Conservation (phyloP, 495 filamentous ascomycete genomes). For the Penicillium verhagenii region DNA sequence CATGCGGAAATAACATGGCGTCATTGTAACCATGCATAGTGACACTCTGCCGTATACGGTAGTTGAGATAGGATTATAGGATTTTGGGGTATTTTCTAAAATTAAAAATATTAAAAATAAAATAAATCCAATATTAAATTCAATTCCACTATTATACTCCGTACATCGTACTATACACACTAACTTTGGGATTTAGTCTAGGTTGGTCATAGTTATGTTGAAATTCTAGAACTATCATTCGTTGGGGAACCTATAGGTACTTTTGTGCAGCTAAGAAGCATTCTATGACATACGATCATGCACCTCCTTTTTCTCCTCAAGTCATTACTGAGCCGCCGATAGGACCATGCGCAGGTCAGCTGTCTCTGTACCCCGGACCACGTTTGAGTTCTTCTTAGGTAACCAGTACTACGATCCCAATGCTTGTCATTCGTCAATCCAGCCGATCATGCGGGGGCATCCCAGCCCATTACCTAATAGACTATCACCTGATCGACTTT, state of each 20-base stretch:
- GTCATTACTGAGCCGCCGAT: neutral
- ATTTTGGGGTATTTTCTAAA: neutral
- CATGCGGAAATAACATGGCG: conserved; percentile 19
- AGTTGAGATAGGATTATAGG: neutral
- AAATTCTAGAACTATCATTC: neutral
- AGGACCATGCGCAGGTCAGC: conserved; percentile 21
- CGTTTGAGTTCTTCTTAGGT: conserved; percentile 26
- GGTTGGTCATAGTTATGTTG: no score
- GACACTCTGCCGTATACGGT: neutral
- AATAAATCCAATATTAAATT: neutral
- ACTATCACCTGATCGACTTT: conserved; percentile 23
- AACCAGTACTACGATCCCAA: conserved; percentile 8
- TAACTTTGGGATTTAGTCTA: no score
- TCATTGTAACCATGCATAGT: conserved; percentile 7
- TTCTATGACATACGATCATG: conserved; percentile 5
- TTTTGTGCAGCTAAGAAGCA: neutral
- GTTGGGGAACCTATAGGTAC: neutral
- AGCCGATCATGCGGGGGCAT: conserved; percentile 26
- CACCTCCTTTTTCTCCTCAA: conserved; percentile 12
- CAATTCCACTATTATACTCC: neutral
- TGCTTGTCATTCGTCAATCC: conserved; percentile 8
- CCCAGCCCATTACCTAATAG: conserved; percentile 25
- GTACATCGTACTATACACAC: no score
- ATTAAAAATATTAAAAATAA: neutral
- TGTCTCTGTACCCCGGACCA: conserved; percentile 18